Evolutionary conservation across 441 rosid species (phyloP).

Genomic region (Syzygium syzygioides): DNA sequence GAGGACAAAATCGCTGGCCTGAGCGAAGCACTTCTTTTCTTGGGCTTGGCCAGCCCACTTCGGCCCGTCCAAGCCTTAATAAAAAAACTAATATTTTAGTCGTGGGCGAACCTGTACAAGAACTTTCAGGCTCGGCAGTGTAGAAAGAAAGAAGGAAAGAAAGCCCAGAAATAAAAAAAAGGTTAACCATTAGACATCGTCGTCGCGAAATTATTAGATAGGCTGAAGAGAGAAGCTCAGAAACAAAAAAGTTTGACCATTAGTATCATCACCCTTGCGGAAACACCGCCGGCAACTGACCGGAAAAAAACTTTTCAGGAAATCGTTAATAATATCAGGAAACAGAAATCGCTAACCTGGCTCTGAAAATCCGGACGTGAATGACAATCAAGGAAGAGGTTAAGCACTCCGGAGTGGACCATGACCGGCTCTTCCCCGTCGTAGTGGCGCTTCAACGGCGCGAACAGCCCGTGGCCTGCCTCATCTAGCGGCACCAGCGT

Average conservation of each 20-base stretch:
- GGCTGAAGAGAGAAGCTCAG: no score
- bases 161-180: no score
- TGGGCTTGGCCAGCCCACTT: background rate
- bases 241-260: no score
- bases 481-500: conserved; percentile 24
- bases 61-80: background rate
- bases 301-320: no score
- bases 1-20: background rate
- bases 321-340: background rate
- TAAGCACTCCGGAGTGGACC: conserved; percentile 41
- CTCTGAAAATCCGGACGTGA: conserved; percentile 9
- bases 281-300: no score
- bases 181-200: background rate
- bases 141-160: background rate
- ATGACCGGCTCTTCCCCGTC: conserved; percentile 30
- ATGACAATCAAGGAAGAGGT: conserved; percentile 24
- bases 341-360: conserved; percentile 34
- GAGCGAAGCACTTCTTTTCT: background rate
- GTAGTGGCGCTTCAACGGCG: conserved; percentile 6
- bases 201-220: no score
- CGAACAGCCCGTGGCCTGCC: conserved; percentile 15
- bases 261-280: no score
- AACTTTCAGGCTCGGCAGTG: no score
- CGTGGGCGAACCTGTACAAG: no score
- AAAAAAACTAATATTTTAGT: no score